Evolutionary conservation across 164 flowering plant genomes (phyloP), one percentile per base, ranked within the genome.

Genomic region (Aristolochia fimbriata): DNA sequence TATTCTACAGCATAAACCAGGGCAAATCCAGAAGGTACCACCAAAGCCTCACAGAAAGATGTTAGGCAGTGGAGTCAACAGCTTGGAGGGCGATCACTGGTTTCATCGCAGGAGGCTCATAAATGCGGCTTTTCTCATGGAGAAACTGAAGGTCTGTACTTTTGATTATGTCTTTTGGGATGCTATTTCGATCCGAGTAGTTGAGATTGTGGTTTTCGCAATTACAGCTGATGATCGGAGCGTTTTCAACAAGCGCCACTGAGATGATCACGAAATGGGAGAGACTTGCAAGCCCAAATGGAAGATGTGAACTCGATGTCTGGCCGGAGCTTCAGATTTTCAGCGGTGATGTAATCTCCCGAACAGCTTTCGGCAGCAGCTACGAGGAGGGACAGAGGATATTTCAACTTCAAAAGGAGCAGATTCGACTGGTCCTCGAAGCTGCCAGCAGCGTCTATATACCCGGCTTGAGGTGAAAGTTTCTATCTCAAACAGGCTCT

Each of bases 381-480:
- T 69, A 33, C 11, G 61, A 70, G 53, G 69, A 70, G 51, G 73
- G 73, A 14, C 60, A 41, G 27, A 55, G 55, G 17, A 62, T 70
- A 52, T 70, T 70, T 16, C 30, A 52, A 54, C 66, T 72, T 25
- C 76, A 68, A 51, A 60, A 31, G 19, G 77, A 77, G 61, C 74
- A 60, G 46, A 62, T 51, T 8, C 41, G 46, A n/a, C 68, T 67
- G 12, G 37, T 61, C 7, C 2, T 54, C 0, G 23, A 67, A 33
- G 67, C 63, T 23, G 21, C 37, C 13, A 47, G 23, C 10, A 31
- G 62, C 14, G 17, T 52, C 5, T 70, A 70, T 55, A 57, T 79
- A 27, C 83, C 83, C 13, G 77, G 80, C 21, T 54, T 56, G 52
- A 65, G 81, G 83, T 79, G n/a, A n/a, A n/a, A n/a, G n/a, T n/a